phyloP scores from a whole-genome alignment of 352 stramenopile genomes.

The Lagenidium giganteum region DNA sequence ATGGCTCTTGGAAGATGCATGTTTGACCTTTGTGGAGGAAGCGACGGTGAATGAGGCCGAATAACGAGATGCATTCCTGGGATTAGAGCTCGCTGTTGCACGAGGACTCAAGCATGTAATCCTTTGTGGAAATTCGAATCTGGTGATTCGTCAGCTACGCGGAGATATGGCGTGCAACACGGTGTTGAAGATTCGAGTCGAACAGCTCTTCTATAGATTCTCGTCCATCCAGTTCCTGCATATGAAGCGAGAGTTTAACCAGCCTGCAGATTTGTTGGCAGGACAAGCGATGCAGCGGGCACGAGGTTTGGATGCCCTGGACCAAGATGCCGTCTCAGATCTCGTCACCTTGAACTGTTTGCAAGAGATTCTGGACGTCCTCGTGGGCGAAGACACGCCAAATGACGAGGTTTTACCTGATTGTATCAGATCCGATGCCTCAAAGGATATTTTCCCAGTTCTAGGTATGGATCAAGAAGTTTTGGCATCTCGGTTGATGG shows the following conservation, averaged over 20 bases:
- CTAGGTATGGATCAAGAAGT: too few species aligned
- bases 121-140: constrained; percentile 14
- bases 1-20: constrained; percentile 2
- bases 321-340: background rate
- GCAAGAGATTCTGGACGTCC: too few species aligned
- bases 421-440: too few species aligned
- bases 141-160: constrained; percentile 12
- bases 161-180: constrained; percentile 18
- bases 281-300: background rate
- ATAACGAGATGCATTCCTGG: too few species aligned
- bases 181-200: constrained; percentile 2
- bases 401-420: too few species aligned
- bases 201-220: constrained; percentile 1
- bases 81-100: background rate
- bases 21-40: constrained; percentile 6
- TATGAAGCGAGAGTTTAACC: constrained; percentile 8
- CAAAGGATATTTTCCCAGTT: too few species aligned
- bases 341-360: background rate
- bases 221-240: constrained; percentile 2
- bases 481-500: too few species aligned
- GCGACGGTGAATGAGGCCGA: constrained; percentile 18
- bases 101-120: constrained; percentile 3
- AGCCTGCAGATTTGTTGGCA: background rate
- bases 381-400: too few species aligned
- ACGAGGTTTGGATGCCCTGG: background rate